Base-by-base conservation (phyloP, 345 rosid species). In the Streptanthus diversifolius region DNA sequence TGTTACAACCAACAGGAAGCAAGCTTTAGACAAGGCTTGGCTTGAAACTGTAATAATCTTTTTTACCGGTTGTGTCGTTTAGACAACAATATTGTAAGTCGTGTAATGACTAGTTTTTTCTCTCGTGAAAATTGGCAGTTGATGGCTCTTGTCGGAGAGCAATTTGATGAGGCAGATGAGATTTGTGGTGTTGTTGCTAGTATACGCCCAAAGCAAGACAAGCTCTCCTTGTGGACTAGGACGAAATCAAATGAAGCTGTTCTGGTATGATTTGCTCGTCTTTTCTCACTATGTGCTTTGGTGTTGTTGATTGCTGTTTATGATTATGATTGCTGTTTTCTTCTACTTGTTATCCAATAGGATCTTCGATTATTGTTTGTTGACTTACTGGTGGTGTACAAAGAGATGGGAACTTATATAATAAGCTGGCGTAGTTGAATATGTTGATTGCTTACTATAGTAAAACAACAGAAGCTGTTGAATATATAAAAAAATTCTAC, bases 101-200 rank as follows among this genome's bases (percentile, higher is more conserved):
- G 3, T 10, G 58, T 27, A 53, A 13, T 45, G 24, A 12, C 18
- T 36, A 19, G 37, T 8, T 36, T 5, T 30, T 3, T 47, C 4
- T 59, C 21, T 48, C 15, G 1, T 49, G 1, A 1, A 25, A 25
- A 8, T 36, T 37, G 33, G 44, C 48, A 93, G 98, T 44, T 90
- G 86, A 84, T 93, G 98, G 98, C 91, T 65, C 83, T 93, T 74
- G 89, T 93, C 3, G 98, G 98, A 65, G 98, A 90, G 87, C 97
- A 90, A 77, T 87, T 90, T 54, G 96, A 90, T 44, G 98, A 93
- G 63, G 80, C 86, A 0, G 96, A 89, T 75, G 98, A 93, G 83
- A 86, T 93, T 47, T 93, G 96, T 61, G 98, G 98, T 40, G 96
- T 87, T 52, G 98, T 93, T 78, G 98, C 91, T 55, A 90, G 92